Percentiles rank a stretch among this genome's conserved stretches.
Conservation (phyloP, 2,329 filamentous ascomycete genomes). For the Hymenoscyphus infarciens region DNA sequence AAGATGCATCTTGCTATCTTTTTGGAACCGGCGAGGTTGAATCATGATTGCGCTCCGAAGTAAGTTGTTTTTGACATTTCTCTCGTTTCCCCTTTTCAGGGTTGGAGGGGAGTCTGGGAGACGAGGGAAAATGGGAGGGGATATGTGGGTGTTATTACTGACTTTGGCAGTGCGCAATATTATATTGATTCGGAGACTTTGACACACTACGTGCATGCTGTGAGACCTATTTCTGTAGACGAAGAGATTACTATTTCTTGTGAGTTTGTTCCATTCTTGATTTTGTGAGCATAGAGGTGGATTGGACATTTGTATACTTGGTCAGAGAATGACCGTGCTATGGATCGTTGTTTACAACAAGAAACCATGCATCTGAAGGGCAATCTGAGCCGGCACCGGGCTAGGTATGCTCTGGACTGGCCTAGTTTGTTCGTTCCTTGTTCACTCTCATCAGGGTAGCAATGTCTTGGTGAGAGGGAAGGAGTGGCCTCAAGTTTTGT, state of each 20-base stretch:
- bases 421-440: too few species aligned
- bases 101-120: too few species aligned
- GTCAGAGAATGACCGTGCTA: too few species aligned
- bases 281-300: background rate
- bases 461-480: too few species aligned
- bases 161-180: constrained; percentile 21
- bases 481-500: too few species aligned
- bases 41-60: constrained; percentile 43
- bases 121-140: background rate
- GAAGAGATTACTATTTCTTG: constrained; percentile 43
- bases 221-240: constrained; percentile 34
- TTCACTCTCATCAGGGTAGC: too few species aligned
- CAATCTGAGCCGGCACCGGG: too few species aligned
- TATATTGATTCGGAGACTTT: constrained; percentile 36
- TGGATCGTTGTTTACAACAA: too few species aligned
- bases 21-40: constrained; percentile 39
- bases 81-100: too few species aligned
- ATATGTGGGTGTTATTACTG: background rate
- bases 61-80: constrained; percentile 23
- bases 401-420: too few species aligned
- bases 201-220: constrained; percentile 40
- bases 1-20: constrained; percentile 27
- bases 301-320: background rate
- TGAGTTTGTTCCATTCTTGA: background rate
- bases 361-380: too few species aligned